Conservation (phyloP, 139 green algal species). For the Raphidocelis subcapitata region DNA sequence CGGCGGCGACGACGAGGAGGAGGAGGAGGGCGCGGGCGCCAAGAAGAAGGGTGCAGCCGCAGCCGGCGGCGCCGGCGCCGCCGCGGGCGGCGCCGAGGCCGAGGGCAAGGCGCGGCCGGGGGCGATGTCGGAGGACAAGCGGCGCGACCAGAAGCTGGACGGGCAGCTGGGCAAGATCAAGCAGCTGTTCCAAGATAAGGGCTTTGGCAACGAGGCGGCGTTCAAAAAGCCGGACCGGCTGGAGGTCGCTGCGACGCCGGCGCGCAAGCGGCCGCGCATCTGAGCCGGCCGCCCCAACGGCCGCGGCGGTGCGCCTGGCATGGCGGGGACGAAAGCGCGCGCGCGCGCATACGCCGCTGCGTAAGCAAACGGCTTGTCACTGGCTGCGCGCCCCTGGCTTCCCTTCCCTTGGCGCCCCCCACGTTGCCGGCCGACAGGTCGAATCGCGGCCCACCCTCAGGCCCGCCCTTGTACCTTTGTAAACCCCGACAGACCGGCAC, state of each 20-base stretch:
- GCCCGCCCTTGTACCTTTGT: too few species aligned
- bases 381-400: too few species aligned
- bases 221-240: conserved; percentile 38
- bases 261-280: conserved; percentile 24
- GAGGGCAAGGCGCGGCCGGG: background rate
- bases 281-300: too few species aligned
- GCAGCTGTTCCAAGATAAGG: conserved; percentile 64
- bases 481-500: too few species aligned
- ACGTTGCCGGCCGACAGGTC: too few species aligned
- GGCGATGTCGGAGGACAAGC: background rate
- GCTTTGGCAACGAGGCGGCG: conserved; percentile 47
- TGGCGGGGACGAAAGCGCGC: too few species aligned
- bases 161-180: conserved; percentile 73
- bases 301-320: too few species aligned
- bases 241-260: conserved; percentile 24
- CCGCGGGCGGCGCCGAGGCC: conserved; percentile 8
- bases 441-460: too few species aligned
- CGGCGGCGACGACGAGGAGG: conserved; percentile 32
- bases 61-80: conserved; percentile 41
- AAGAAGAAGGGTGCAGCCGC: conserved; percentile 6
- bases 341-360: too few species aligned
- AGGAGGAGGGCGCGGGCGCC: conserved; percentile 32
- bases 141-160: conserved; percentile 65
- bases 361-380: too few species aligned
- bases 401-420: too few species aligned